Conservation (phyloP, 176 grass and related monocot genomes). For the Oryza officinalis region DNA sequence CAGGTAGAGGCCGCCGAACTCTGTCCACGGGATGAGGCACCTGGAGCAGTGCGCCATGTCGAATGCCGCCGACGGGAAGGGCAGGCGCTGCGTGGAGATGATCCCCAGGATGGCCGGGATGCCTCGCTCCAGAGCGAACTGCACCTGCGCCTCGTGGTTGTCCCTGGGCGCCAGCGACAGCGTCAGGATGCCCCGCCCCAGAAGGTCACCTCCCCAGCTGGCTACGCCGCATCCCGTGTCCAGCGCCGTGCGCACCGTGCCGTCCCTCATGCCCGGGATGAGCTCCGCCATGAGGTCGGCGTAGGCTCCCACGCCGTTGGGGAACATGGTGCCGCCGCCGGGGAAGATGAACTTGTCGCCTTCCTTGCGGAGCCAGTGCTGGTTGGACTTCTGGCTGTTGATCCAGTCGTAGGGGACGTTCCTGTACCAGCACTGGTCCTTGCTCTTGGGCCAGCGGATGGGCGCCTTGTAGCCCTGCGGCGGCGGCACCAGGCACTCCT, state of each 20-base stretch:
- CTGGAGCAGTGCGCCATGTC: slow-evolving; percentile 95
- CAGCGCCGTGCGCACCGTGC: slow-evolving; percentile 77
- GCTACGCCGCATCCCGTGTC: slow-evolving; percentile 97
- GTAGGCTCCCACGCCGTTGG: slow-evolving; percentile 81
- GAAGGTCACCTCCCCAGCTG: slow-evolving; percentile 93
- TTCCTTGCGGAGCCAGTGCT: slow-evolving; percentile 92
- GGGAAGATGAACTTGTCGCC: slow-evolving; percentile 89
- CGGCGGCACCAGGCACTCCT: slow-evolving; percentile 79
- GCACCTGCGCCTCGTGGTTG: slow-evolving; percentile 98
- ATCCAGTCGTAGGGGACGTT: slow-evolving; percentile 99
- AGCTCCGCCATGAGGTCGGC: slow-evolving; percentile 66
- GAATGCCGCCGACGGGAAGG: slow-evolving; percentile 72
- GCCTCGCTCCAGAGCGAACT: slow-evolving; percentile 98
- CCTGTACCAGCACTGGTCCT: slow-evolving; percentile 96
- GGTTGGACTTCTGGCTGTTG: slow-evolving; percentile 98
- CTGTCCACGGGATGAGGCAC: slow-evolving; percentile 87
- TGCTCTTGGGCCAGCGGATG: slow-evolving; percentile 97
- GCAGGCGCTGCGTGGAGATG: slow-evolving; percentile 91
- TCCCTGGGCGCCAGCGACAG: slow-evolving; percentile 86
- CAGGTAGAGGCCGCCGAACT: slow-evolving; percentile 90
- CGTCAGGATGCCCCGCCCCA: slow-evolving; percentile 67
- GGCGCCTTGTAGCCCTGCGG: slow-evolving; percentile 85
- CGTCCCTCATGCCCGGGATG: slow-evolving; percentile 82
- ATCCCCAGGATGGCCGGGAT: slow-evolving; percentile 93
- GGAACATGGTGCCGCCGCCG: slow-evolving; percentile 97